Evolutionary conservation across 2,329 filamentous ascomycete genomes (phyloP).

Genomic region (Cladosporium sphaerospermum): DNA sequence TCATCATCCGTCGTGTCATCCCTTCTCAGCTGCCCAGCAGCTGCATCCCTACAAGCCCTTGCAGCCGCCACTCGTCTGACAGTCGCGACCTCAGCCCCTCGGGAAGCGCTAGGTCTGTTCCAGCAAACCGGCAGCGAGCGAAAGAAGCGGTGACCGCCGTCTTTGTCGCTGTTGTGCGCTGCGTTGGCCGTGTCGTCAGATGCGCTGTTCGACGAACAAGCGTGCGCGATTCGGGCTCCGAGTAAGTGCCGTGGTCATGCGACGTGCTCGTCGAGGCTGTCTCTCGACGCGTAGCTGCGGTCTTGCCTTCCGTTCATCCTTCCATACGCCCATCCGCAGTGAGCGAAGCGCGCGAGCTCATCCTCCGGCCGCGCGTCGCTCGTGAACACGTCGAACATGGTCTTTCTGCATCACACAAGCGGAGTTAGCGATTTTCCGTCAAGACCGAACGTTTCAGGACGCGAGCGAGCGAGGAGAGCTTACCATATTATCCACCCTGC

Average conservation of each 20-base stretch:
- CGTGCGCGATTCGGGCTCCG: not conserved
- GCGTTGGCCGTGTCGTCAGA: not conserved
- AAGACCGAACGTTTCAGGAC: not conserved
- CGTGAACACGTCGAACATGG: conserved; percentile 21
- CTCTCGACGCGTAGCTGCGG: no score
- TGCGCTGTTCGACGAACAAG: not conserved
- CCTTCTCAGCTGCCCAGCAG: not conserved
- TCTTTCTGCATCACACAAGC: conserved; percentile 17
- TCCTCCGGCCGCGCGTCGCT: conserved; percentile 13
- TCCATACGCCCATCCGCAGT: no score
- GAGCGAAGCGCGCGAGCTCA: not conserved
- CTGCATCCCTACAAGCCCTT: not conserved
- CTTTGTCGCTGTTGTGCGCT: not conserved
- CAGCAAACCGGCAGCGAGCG: conserved; percentile 2
- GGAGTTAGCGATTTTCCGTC: not conserved
- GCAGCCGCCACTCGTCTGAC: conserved; percentile 4
- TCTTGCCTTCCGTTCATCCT: no score
- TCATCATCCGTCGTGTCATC: not conserved
- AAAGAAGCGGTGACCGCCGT: conserved; percentile 1
- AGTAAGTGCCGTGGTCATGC: not conserved
- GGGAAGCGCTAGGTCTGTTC: not conserved
- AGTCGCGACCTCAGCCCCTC: conserved; percentile 1
- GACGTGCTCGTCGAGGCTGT: no score
- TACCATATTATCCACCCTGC: conserved; percentile 58
- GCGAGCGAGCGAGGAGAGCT: conserved; percentile 13